Evolutionary conservation across 1,139 yeast genomes (phyloP).

Genomic region (Eremothecium cymbalariae): DNA sequence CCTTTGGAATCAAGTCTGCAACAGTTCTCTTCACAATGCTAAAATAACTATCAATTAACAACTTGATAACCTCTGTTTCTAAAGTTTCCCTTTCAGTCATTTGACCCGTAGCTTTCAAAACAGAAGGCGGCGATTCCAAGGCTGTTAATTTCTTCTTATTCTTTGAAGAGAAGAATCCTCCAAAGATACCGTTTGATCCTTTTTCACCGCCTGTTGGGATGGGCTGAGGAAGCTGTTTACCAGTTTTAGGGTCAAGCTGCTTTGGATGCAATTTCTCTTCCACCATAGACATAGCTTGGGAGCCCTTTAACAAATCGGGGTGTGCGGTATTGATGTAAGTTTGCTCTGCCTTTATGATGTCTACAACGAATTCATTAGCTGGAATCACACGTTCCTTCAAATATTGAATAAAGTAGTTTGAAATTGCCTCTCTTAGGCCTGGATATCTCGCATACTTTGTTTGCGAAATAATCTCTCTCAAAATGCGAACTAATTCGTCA

Average conservation of each 20-base stretch:
- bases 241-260: constrained; percentile 88
- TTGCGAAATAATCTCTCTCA: constrained; percentile 74
- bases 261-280: constrained; percentile 87
- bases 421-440: constrained; percentile 74
- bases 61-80: constrained; percentile 95
- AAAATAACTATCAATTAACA: constrained; percentile 82
- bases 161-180: constrained; percentile 87
- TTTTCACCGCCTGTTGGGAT: constrained; percentile 34
- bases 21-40: constrained; percentile 89
- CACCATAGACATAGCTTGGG: constrained; percentile 91
- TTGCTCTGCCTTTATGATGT: constrained; percentile 77
- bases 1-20: constrained; percentile 89
- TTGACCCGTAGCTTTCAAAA: constrained; percentile 87
- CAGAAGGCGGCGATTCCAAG: constrained; percentile 97
- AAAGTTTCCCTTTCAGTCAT: constrained; percentile 92
- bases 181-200: constrained; percentile 65
- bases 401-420: constrained; percentile 70
- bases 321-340: constrained; percentile 96
- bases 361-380: constrained; percentile 75
- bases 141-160: constrained; percentile 90
- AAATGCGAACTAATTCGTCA: constrained; percentile 87
- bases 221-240: constrained; percentile 56
- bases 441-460: constrained; percentile 87
- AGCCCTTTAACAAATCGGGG: constrained; percentile 90
- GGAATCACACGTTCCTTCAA: constrained; percentile 76